Conservation (phyloP, 140 eudicot genomes). For the Stevia rebaudiana region DNA sequence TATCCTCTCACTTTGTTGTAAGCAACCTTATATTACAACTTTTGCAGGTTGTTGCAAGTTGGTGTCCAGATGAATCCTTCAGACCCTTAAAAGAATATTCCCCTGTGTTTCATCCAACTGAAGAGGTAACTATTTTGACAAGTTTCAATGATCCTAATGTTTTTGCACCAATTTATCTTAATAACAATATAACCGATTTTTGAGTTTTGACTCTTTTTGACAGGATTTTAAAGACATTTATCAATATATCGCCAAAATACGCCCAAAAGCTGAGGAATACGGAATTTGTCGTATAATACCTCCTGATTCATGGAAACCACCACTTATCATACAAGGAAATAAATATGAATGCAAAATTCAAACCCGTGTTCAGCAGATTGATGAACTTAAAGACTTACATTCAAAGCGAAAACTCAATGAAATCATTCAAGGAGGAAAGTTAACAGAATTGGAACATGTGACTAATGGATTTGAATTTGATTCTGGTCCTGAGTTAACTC, state of each 20-base stretch:
- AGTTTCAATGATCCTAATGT: slow-evolving; percentile 7
- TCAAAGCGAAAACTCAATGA: slow-evolving; percentile 30
- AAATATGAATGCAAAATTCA: slow-evolving; percentile 38
- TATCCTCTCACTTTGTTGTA: not conserved
- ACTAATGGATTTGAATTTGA: slow-evolving; percentile 42
- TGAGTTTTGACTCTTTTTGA: slow-evolving; percentile 3
- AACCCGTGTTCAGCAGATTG: slow-evolving; percentile 46
- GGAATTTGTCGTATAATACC: slow-evolving; percentile 89
- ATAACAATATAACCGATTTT: no score
- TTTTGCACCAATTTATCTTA: not conserved
- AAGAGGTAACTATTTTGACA: slow-evolving; percentile 37
- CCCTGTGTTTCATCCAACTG: slow-evolving; percentile 63
- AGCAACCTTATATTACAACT: slow-evolving; percentile 12
- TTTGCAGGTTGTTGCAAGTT: slow-evolving; percentile 53
- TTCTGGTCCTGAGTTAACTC: slow-evolving; percentile 49
- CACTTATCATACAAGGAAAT: slow-evolving; percentile 40
- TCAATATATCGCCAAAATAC: slow-evolving; percentile 55
- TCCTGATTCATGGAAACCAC: slow-evolving; percentile 82
- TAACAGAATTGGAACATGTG: slow-evolving; percentile 15
- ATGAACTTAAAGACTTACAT: slow-evolving; percentile 45
- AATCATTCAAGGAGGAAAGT: slow-evolving; percentile 20
- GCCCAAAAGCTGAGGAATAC: slow-evolving; percentile 48
- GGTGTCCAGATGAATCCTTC: slow-evolving; percentile 59
- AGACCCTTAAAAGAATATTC: slow-evolving; percentile 36
- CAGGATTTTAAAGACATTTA: slow-evolving; percentile 74